These are phyloP conservation scores for Auricularia auricula-judae DNA, from an alignment of 768 basidiomycete genomes.

Conservation along the genomic window DNA sequence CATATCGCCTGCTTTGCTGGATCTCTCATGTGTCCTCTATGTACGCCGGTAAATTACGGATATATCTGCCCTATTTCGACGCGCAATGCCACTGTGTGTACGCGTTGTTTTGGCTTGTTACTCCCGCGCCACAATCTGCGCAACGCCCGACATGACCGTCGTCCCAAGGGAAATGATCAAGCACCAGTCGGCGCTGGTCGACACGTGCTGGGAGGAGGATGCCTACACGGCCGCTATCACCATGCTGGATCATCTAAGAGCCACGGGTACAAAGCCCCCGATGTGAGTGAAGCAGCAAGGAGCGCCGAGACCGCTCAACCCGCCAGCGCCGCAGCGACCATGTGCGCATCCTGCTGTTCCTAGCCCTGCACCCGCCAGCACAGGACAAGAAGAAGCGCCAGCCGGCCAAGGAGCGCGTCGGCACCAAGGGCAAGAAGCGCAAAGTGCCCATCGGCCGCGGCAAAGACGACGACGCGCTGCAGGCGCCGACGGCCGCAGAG, in stretches of 20 bases:
- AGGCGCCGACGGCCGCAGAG: neutral
- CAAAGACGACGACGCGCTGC: neutral
- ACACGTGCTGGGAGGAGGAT: neutral
- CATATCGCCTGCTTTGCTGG: no score
- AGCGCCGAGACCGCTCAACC: neutral
- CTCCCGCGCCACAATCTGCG: neutral
- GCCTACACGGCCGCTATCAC: neutral
- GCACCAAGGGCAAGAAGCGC: neutral
- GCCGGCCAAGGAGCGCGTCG: neutral
- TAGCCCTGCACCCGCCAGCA: neutral
- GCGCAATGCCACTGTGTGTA: no score
- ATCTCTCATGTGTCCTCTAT: no score
- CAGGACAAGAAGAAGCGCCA: neutral
- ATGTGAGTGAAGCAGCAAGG: neutral
- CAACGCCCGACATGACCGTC: neutral
- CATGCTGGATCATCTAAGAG: neutral
- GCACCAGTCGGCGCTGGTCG: neutral
- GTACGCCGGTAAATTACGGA: no score
- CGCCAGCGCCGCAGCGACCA: neutral
- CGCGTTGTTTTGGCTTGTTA: neutral
- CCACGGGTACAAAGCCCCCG: neutral
- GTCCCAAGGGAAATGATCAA: neutral
- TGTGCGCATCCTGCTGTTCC: neutral
- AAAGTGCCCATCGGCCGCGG: neutral
- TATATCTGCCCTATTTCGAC: no score